Conservation (phyloP, 2,329 filamentous ascomycete species). For the Pseudogymnoascus sp. region DNA sequence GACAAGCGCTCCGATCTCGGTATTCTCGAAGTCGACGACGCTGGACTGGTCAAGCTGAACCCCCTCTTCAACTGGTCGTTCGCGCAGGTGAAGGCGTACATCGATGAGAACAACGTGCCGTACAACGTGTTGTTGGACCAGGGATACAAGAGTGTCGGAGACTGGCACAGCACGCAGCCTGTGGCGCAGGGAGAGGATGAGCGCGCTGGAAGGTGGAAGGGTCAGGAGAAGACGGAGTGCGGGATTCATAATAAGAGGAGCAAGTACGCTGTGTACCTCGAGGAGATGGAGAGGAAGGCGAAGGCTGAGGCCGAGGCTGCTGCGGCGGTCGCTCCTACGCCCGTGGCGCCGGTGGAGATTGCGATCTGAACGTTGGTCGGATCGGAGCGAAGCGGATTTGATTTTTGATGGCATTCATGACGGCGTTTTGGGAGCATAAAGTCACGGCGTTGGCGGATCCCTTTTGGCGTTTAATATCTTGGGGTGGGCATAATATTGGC, state of each 20-base stretch:
- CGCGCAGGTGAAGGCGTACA: conserved; percentile 79
- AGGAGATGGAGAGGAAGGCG: conserved; percentile 29
- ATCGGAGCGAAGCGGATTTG: neutral
- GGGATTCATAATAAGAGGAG: conserved; percentile 98
- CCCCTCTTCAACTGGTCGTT: conserved; percentile 93
- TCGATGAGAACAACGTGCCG: conserved; percentile 78
- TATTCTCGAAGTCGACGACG: conserved; percentile 84
- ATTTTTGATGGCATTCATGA: conserved; percentile 7
- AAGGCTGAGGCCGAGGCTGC: conserved; percentile 23
- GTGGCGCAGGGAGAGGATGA: conserved; percentile 91
- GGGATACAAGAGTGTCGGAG: conserved; percentile 97
- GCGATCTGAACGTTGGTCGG: neutral
- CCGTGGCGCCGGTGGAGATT: neutral
- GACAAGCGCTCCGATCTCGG: conserved; percentile 85
- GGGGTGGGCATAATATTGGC: neutral
- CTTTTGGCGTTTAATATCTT: conserved; percentile 3
- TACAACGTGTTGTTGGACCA: conserved; percentile 87
- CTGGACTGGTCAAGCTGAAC: conserved; percentile 94
- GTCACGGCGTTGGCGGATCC: neutral
- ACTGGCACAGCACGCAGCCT: conserved; percentile 95
- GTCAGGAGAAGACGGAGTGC: conserved; percentile 91
- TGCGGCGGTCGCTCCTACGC: neutral
- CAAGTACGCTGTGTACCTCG: conserved; percentile 72
- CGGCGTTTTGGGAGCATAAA: neutral
- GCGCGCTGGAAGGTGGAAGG: conserved; percentile 94